Evolutionary conservation across 23 red algal genomes (phyloP).

Genomic region (Cyanidium caldarium): DNA sequence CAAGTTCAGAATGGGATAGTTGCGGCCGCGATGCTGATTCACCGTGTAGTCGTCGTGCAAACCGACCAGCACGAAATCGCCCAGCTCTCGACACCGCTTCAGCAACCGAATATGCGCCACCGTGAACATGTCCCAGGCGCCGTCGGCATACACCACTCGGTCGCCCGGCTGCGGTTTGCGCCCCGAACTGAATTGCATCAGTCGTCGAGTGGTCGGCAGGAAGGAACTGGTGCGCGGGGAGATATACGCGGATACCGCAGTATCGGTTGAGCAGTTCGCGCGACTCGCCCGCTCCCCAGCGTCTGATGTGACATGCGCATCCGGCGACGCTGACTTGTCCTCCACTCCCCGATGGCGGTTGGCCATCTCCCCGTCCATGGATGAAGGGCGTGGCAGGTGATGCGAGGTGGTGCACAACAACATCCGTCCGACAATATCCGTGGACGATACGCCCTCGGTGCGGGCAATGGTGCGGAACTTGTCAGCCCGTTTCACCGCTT

Average conservation of each 20-base stretch:
- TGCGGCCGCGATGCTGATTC: conserved; percentile 55
- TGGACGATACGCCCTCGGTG: conserved; percentile 92
- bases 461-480: conserved; percentile 76
- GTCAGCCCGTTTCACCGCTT: conserved; percentile 63
- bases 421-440: conserved; percentile 87
- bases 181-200: conserved; percentile 68
- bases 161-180: conserved; percentile 46
- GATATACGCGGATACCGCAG: not conserved
- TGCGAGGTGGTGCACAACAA: conserved; percentile 43
- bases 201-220: conserved; percentile 75
- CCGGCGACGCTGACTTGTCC: not conserved
- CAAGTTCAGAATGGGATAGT: conserved; percentile 95
- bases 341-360: too few species aligned
- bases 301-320: too few species aligned
- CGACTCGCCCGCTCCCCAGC: not conserved
- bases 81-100: conserved; percentile 30
- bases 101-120: conserved; percentile 72
- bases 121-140: conserved; percentile 94
- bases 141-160: conserved; percentile 82
- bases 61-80: conserved; percentile 93
- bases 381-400: not conserved
- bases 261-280: not conserved
- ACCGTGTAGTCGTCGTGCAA: conserved; percentile 92
- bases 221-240: conserved; percentile 27
- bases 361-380: not conserved